Evolutionary conservation across 2,329 filamentous ascomycete genomes (phyloP), one percentile per base, ranked within the genome.

Genomic region (Ceratocystis smalleyi): DNA sequence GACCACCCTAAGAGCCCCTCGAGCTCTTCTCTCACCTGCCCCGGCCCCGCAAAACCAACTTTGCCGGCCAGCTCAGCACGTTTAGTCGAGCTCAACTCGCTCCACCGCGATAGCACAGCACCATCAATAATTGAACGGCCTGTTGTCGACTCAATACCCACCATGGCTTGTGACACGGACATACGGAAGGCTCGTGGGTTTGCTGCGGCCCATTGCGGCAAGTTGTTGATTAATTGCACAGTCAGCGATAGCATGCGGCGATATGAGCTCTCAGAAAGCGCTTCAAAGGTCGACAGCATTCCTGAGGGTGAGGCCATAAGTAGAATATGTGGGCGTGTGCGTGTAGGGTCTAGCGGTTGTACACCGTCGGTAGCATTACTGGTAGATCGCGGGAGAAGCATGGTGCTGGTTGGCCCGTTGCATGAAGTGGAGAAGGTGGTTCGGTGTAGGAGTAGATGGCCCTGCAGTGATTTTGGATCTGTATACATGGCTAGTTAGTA

Each of bases 391-490:
- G 89, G 87, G 43, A 97, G 80, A 60, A 96, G 82, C 22, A 86
- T 84, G 69, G 91, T 86, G 45, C 81, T 82, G 0, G 88, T 86
- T 0, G 88, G 84, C 68, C 86, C 81, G 73, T 96, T 89, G 19
- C 83, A 83, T 45, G 89, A 91, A 0, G 89, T 85, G 72, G 91
- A 87, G 76, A 99, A 97, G 66, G 90, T 89, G 63, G 88, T 89
- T 66, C 89, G 85, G 74, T 92, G 89, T 6, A 99, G 81, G 27
- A 99, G 82, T 49, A 91, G 83, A 70, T 91, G 87, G 60, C 94
- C 94, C 65, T 92, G 88, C 43, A 96, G 83, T 5, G 91, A 95
- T 77, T 95, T 95, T 17, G 92, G 92, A 72, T 97, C 91, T 95
- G 69, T 64, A 47, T 24, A 61, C 1, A 47, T 15, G 59, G 67